phyloP scores from a whole-genome alignment of 2,329 filamentous ascomycete species.

The Hymenoscyphus linearis region DNA sequence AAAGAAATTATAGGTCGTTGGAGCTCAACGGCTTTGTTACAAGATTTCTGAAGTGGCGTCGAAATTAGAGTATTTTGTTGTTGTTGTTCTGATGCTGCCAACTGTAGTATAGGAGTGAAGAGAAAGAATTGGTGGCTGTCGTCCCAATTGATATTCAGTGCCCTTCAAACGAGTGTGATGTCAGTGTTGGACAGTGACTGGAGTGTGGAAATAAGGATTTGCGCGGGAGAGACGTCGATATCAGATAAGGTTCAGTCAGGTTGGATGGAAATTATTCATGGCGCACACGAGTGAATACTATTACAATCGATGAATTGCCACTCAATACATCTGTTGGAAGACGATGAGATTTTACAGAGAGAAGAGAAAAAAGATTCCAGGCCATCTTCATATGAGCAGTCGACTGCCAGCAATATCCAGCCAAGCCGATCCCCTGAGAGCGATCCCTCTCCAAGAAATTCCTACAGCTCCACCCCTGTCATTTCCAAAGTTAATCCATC shows the following conservation, averaged over 20 bases:
- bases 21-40: background rate
- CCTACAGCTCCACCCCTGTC: background rate
- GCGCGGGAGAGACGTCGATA: background rate
- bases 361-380: background rate
- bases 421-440: background rate
- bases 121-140: background rate
- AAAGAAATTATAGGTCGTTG: background rate
- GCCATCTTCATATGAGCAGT: background rate
- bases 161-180: background rate
- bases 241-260: background rate
- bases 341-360: background rate
- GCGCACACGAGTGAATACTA: background rate
- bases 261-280: background rate
- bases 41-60: background rate
- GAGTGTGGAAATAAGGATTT: background rate
- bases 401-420: background rate
- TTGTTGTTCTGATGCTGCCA: background rate
- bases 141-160: background rate
- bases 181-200: background rate
- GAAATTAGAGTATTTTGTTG: background rate
- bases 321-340: background rate
- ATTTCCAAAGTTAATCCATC: background rate
- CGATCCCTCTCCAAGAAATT: no score
- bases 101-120: background rate
- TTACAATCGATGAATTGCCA: background rate